Conservation (phyloP, 148 eudicot genomes). For the Spergularia bocconei region DNA sequence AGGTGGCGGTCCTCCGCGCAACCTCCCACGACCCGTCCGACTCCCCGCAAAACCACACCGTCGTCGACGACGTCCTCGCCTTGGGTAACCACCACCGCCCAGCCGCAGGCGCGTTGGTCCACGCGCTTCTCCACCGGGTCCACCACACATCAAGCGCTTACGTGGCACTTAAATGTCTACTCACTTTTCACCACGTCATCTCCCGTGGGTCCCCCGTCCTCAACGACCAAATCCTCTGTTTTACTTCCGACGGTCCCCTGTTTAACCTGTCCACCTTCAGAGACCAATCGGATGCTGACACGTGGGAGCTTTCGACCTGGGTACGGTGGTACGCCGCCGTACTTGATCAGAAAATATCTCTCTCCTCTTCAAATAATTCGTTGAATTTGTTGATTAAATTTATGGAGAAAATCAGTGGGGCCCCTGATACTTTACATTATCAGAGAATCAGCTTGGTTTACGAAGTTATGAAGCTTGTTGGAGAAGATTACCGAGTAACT, state of each 20-base stretch:
- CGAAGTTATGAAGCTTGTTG: slow-evolving; percentile 45
- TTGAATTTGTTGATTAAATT: slow-evolving; percentile 33
- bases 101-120: slow-evolving; percentile 27
- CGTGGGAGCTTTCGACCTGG: slow-evolving; percentile 57
- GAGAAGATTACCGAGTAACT: slow-evolving; percentile 57
- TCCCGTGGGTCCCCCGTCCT: slow-evolving; percentile 31
- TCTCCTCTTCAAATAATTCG: not conserved
- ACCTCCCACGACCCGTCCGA: slow-evolving; percentile 43
- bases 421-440: slow-evolving; percentile 46
- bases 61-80: slow-evolving; percentile 38
- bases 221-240: slow-evolving; percentile 27
- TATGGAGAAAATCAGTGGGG: slow-evolving; percentile 45
- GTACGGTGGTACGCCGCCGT: slow-evolving; percentile 58
- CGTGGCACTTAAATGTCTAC: slow-evolving; percentile 69
- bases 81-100: slow-evolving; percentile 27
- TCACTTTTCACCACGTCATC: slow-evolving; percentile 51
- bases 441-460: slow-evolving; percentile 45
- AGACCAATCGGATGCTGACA: slow-evolving; percentile 33
- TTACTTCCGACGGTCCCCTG: slow-evolving; percentile 24
- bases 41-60: slow-evolving; percentile 40
- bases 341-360: slow-evolving; percentile 30
- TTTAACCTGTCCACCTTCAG: slow-evolving; percentile 41
- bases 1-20: slow-evolving; percentile 48
- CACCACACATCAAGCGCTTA: slow-evolving; percentile 33
- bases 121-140: slow-evolving; percentile 50